phyloP scores from a whole-genome alignment of 148 eudicot species.

The Beta vulgaris region DNA sequence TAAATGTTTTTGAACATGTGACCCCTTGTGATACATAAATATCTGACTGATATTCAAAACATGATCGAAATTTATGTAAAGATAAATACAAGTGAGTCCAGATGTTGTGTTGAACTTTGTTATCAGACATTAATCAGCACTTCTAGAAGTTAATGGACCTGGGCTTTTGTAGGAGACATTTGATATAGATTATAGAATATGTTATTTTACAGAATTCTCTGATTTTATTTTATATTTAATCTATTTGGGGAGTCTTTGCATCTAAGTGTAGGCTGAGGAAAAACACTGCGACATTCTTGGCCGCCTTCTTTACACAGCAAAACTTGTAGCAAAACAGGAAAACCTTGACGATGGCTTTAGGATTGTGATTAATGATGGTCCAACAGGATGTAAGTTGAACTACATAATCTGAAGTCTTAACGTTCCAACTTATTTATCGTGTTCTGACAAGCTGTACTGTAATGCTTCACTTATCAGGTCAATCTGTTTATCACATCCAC shows the following conservation, averaged over 20 bases:
- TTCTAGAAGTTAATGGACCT: background rate
- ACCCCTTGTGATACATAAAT: background rate
- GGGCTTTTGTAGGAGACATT: background rate
- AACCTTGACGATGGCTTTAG: slow-evolving; percentile 85
- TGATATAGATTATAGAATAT: too few relatives aligned
- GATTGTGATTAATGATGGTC: slow-evolving; percentile 87
- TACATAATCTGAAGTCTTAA: background rate
- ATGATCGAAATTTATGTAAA: background rate
- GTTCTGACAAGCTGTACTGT: background rate
- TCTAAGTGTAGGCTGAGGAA: slow-evolving; percentile 70
- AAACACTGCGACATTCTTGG: slow-evolving; percentile 76
- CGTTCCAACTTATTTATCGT: background rate
- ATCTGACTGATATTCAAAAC: too few relatives aligned
- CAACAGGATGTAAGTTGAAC: slow-evolving; percentile 60
- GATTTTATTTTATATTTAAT: too few relatives aligned
- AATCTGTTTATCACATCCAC: slow-evolving; percentile 90
- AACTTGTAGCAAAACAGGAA: slow-evolving; percentile 82
- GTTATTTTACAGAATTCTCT: too few relatives aligned
- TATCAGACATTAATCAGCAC: background rate
- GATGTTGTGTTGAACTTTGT: background rate
- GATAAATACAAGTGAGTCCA: background rate
- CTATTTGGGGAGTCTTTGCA: too few relatives aligned
- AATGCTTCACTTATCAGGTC: slow-evolving; percentile 44
- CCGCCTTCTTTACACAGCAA: slow-evolving; percentile 75
- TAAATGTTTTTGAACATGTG: background rate